Percentiles rank a stretch among this genome's conserved stretches.
Conservation (phyloP, 2,329 filamentous ascomycete species). For the Trichoderma guizhouense region DNA sequence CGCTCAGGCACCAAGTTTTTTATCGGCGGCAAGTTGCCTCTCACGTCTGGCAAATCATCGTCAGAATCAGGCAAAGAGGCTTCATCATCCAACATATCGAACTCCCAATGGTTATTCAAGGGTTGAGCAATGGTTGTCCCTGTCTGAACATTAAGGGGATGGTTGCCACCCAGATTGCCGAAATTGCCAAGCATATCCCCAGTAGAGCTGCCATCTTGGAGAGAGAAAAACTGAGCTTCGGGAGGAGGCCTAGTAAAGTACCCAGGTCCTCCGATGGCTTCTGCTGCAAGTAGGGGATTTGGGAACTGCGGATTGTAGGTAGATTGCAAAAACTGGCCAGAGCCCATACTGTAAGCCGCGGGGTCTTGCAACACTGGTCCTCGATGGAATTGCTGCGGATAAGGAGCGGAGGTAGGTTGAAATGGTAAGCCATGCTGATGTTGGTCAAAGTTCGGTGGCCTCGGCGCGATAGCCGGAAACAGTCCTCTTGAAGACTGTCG, state of each 20-base stretch:
- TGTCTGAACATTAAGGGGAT: neutral
- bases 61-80: conserved; percentile 61
- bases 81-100: conserved; percentile 49
- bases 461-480: conserved; percentile 48
- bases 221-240: neutral
- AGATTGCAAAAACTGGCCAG: conserved; percentile 1
- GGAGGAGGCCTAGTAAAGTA: neutral
- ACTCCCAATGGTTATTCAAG: conserved; percentile 25
- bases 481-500: conserved; percentile 39
- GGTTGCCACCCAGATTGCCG: neutral
- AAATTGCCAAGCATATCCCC: neutral
- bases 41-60: conserved; percentile 47
- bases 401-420: neutral
- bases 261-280: neutral
- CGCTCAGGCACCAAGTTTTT: conserved; percentile 36
- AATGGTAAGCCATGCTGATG: conserved; percentile 14
- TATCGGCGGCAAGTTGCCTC: conserved; percentile 32
- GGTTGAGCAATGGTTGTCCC: neutral
- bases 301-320: conserved; percentile 19
- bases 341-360: neutral
- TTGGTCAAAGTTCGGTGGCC: conserved; percentile 38
- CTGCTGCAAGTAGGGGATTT: conserved; percentile 23
- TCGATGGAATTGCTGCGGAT: conserved; percentile 16
- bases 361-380: neutral
- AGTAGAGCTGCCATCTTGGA: neutral